Conservation (phyloP, 257 asterid species). For the Rauvolfia tetraphylla region DNA sequence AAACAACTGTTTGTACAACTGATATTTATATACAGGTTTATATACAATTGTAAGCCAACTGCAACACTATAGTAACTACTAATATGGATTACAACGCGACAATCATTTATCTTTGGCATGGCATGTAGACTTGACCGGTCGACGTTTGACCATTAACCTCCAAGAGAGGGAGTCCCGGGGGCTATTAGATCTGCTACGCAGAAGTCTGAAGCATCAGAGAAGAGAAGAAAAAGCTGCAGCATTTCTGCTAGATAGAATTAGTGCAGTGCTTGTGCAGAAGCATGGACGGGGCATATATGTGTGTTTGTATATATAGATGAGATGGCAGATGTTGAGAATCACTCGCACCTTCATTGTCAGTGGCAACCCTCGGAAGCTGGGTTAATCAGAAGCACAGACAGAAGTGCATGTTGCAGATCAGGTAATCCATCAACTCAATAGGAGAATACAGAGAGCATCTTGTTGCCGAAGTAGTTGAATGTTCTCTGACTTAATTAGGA, state of each 20-base stretch:
- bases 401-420: neutral
- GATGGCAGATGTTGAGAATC: neutral
- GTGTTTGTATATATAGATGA: neutral
- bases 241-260: constrained; percentile 18
- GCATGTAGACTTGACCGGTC: too few relatives aligned
- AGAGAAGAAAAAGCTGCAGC: constrained; percentile 31
- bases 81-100: too few relatives aligned
- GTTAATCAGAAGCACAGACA: constrained; percentile 14
- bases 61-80: too few relatives aligned
- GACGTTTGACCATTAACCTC: too few relatives aligned
- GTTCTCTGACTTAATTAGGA: neutral
- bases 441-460: constrained; percentile 2
- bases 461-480: constrained; percentile 13
- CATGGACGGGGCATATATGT: neutral
- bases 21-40: too few relatives aligned
- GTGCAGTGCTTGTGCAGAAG: neutral
- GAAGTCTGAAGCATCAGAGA: constrained; percentile 57
- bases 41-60: too few relatives aligned
- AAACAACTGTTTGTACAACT: too few relatives aligned
- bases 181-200: constrained; percentile 53
- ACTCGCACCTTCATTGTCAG: neutral
- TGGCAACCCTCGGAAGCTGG: neutral
- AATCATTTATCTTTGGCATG: too few relatives aligned
- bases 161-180: constrained; percentile 51
- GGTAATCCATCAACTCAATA: neutral